A percentile compares a stretch with the other conserved stretches of the same genome.
Evolutionary conservation across 495 filamentous ascomycete species (phyloP).

Genomic region (Extremus antarcticus): DNA sequence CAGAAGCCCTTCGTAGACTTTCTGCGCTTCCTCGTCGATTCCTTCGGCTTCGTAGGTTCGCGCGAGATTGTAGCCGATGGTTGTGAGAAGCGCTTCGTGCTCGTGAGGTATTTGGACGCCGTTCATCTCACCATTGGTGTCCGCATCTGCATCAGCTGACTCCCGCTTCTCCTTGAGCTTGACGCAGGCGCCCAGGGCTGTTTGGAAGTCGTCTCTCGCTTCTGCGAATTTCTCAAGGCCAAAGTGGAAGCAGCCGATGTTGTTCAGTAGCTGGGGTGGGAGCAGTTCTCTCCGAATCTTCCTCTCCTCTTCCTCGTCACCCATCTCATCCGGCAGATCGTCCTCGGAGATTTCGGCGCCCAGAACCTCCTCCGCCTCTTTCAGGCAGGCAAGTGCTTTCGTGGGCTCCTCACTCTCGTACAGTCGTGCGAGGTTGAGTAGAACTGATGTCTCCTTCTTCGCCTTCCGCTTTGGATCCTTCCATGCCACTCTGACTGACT

Average conservation of each 20-base stretch:
- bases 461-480: slow-evolving; percentile 78
- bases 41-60: slow-evolving; percentile 85
- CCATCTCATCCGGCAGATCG: slow-evolving; percentile 48
- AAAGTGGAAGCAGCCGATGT: slow-evolving; percentile 91
- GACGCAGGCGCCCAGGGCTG: slow-evolving; percentile 75
- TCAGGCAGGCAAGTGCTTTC: slow-evolving; percentile 79
- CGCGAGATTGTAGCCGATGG: slow-evolving; percentile 92
- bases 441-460: slow-evolving; percentile 69
- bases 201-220: slow-evolving; percentile 80
- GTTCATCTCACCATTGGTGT: not conserved
- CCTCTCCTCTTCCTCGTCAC: slow-evolving; percentile 42
- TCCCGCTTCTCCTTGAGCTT: slow-evolving; percentile 53
- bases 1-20: slow-evolving; percentile 74
- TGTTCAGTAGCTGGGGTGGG: slow-evolving; percentile 86
- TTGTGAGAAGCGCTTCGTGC: slow-evolving; percentile 80
- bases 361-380: slow-evolving; percentile 81
- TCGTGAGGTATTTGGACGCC: slow-evolving; percentile 38
- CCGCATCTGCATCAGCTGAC: slow-evolving; percentile 22
- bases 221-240: slow-evolving; percentile 68
- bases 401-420: slow-evolving; percentile 80
- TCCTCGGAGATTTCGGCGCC: slow-evolving; percentile 60
- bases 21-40: slow-evolving; percentile 68
- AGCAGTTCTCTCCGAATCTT: slow-evolving; percentile 48
- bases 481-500: slow-evolving; percentile 78
- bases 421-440: slow-evolving; percentile 81